phyloP scores from a whole-genome alignment of 306 rosid genomes.

The Inga laurina region DNA sequence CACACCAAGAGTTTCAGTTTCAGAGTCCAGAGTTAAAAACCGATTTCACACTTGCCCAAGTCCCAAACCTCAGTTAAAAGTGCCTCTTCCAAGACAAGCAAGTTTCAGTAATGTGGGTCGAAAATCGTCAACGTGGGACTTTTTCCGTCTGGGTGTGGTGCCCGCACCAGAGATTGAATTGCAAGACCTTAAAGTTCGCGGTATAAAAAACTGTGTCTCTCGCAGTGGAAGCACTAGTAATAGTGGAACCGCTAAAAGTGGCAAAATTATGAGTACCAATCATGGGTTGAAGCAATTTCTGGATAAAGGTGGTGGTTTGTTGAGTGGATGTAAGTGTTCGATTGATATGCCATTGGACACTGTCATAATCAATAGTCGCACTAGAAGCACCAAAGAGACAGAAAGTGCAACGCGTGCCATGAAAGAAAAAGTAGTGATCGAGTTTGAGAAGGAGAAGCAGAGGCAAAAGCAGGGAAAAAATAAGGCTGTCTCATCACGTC shows the following conservation, averaged over 20 bases:
- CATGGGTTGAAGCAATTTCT: slow-evolving; percentile 22
- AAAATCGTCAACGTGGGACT: slow-evolving; percentile 63
- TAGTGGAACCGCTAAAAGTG: slow-evolving; percentile 13
- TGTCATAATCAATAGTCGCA: slow-evolving; percentile 29
- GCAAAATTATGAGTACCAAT: slow-evolving; percentile 1
- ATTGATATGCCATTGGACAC: slow-evolving; percentile 44
- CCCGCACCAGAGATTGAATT: slow-evolving; percentile 65
- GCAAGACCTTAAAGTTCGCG: slow-evolving; percentile 50
- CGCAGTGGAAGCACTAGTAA: slow-evolving; percentile 38
- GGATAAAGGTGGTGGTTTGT: slow-evolving; percentile 39
- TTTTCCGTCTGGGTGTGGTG: slow-evolving; percentile 61
- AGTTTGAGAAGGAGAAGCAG: slow-evolving; percentile 45
- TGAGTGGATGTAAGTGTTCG: slow-evolving; percentile 64
- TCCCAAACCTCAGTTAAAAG: slow-evolving; percentile 59
- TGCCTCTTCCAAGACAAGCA: slow-evolving; percentile 38
- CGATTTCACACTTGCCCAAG: slow-evolving; percentile 60
- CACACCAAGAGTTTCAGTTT: slow-evolving; percentile 36
- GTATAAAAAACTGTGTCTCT: slow-evolving; percentile 34
- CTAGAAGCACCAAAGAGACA: slow-evolving; percentile 26
- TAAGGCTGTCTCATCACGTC: slow-evolving; percentile 38
- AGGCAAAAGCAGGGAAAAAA: slow-evolving; percentile 49
- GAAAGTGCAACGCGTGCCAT: slow-evolving; percentile 39
- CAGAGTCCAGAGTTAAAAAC: slow-evolving; percentile 42
- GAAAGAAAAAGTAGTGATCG: slow-evolving; percentile 48
- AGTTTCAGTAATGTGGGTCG: slow-evolving; percentile 39